Evolutionary conservation across 176 grass and related monocot genomes (phyloP), one percentile per base, ranked within the genome.

Genomic region (Eleusine coracana): DNA sequence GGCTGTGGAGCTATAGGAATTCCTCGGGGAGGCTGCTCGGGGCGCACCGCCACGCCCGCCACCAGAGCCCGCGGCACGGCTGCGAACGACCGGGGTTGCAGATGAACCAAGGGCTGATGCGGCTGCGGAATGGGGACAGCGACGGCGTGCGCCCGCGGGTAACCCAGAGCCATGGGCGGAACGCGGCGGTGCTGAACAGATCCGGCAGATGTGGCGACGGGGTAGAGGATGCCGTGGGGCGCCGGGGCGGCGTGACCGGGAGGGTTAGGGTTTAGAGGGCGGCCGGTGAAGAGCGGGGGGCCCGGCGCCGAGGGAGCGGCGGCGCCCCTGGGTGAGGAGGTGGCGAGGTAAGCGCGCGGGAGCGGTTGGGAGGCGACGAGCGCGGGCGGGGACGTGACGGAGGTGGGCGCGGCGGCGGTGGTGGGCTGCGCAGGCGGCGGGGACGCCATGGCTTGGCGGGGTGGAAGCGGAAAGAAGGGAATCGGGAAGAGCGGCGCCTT

Each of bases 251-350:
- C 46, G 71, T 71, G 79, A 11, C 60, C 66, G 31, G 74, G 83
- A 78, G 84, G 79, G 79, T 83, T 90, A 86, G 88, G 88, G 79
- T 83, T 86, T 2, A 88, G 54, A 48, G 70, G 75, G 58, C 78
- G 77, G 55, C 72, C 68, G 74, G 73, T 74, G 78, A 79, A 80
- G 74, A 76, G 84, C 49, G 78, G 87, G 55, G 83, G 69, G 61
- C 25, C n/a, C 10, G 79, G 40, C 5, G 66, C 37, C 5, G 78
- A 8, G 0, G 68, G 12, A 13, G 56, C 25, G 3, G 73, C 10
- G 46, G 37, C 15, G 65, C 39, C 60, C 25, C 60, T 59, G 15
- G 84, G 75, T 14, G 80, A 84, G 80, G 81, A 61, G 48, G 78
- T 3, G 81, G 84, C 82, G 68, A 88, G 63, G 45, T 80, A 88